Conservation (phyloP, 495 filamentous ascomycete genomes). For the Annulohypoxylon bovei region DNA sequence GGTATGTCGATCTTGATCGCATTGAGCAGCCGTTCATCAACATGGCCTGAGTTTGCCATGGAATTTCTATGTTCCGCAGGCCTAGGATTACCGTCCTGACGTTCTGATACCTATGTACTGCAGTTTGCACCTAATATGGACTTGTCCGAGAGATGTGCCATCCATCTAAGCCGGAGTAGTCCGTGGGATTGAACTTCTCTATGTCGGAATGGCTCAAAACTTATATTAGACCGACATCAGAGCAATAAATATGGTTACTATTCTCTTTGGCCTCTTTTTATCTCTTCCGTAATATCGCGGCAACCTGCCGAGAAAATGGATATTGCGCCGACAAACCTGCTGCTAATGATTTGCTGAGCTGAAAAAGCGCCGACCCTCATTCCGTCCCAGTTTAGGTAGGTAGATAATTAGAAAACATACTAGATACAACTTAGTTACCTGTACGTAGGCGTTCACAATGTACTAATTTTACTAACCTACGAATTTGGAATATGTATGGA, state of each 20-base stretch:
- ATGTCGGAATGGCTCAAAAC: not conserved
- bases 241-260: constrained; percentile 8
- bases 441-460: not conserved
- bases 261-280: constrained; percentile 5
- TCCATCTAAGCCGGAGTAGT: constrained; percentile 21
- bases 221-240: constrained; percentile 19
- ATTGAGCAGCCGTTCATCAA: constrained; percentile 27
- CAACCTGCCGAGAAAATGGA: constrained; percentile 13
- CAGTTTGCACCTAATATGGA: constrained; percentile 20
- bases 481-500: constrained; percentile 17
- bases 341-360: not conserved
- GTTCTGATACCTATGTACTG: constrained; percentile 11
- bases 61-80: constrained; percentile 13
- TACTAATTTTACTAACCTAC: not conserved
- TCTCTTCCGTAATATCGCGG: constrained; percentile 19
- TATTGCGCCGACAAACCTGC: constrained; percentile 15
- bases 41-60: constrained; percentile 20
- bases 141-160: constrained; percentile 29
- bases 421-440: constrained; percentile 3
- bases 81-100: constrained; percentile 1
- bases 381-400: constrained; percentile 34
- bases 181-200: constrained; percentile 12
- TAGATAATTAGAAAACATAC: constrained; percentile 6
- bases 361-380: constrained; percentile 17
- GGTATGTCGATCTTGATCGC: constrained; percentile 36